Evolutionary conservation across 2,329 filamentous ascomycete genomes (phyloP).

Genomic region (Aspergillus sergii): DNA sequence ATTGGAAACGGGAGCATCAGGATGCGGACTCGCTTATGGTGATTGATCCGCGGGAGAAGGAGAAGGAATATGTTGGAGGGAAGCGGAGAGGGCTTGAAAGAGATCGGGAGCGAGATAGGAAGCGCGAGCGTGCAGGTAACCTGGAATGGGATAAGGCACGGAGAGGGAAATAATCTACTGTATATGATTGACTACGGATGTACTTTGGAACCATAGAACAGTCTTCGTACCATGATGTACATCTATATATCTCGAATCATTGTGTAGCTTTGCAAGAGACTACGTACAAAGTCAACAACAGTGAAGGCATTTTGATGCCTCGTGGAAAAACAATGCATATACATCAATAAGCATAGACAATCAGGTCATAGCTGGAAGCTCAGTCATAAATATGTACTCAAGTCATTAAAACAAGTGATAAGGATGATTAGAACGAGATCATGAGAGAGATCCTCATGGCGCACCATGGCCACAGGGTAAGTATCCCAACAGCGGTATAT

Average conservation of each 20-base stretch:
- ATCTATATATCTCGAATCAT: neutral
- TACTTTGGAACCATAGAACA: neutral
- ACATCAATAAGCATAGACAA: neutral
- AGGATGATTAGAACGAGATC: neutral
- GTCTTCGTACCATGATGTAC: neutral
- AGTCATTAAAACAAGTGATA: neutral
- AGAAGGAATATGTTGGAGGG: slow-evolving; percentile 68
- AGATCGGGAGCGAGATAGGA: slow-evolving; percentile 42
- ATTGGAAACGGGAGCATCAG: slow-evolving; percentile 86
- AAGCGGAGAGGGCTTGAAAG: slow-evolving; percentile 56
- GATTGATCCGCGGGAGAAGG: slow-evolving; percentile 87
- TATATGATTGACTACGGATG: neutral
- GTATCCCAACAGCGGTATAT: neutral
- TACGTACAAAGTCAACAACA: neutral
- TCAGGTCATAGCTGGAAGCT: neutral
- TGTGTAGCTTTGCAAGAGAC: neutral
- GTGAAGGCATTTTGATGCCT: neutral
- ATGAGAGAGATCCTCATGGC: neutral
- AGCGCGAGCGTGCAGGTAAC: slow-evolving; percentile 34
- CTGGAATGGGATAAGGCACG: slow-evolving; percentile 37
- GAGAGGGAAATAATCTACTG: slow-evolving; percentile 12
- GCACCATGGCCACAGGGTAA: neutral
- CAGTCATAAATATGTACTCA: slow-evolving; percentile 7
- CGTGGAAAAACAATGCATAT: neutral
- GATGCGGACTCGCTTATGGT: slow-evolving; percentile 72